Base-by-base conservation (phyloP, 179 eudicot species). In the Heliamphora pulchella region DNA sequence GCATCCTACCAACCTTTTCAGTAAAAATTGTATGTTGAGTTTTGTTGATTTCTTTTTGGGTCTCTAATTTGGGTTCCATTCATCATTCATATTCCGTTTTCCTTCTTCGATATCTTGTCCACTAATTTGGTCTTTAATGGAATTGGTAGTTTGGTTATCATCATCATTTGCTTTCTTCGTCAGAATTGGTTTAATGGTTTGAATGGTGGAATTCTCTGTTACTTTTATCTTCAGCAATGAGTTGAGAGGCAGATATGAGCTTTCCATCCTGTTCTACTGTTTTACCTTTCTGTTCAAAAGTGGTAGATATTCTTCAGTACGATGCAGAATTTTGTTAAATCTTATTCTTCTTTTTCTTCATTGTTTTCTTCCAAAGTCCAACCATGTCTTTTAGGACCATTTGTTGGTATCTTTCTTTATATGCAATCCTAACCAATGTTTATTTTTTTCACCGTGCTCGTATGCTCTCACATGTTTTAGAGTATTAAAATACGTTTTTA, bases 1-100 rank as follows among this genome's bases (percentile, higher is more conserved):
- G 17, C 20, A 20, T 66, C 17, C 50, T 7, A 59, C 69, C 47
- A n/a, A 76, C 78, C 78, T 58, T 46, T 62, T 61, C 68, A 59
- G 68, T 78, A 22, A 51, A 50, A 4, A 50, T 50, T 78, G 74
- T 2, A 18, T 78, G 62, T 17, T 51, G 15, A 10, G n/a, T 66
- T 31, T 55, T 6, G 14, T 39, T 65, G 11, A 1, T 31, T 50
- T 9, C 31, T 31, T 67, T 17, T 53, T 51, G 47, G 63, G 8
- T 76, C 41, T 66, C 48, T 4, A 51, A 8, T 15, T 39, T 51
- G 74, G 73, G 48, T 78, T 78, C 74, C 61, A 65, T 22, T 17
- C 63, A 50, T 50, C 57, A 4, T 51, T 66, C 59, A 48, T 77
- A 13, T 31, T 69, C 22, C 0, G 15, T 50, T 51, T 39, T 44